Evolutionary conservation across 1,139 yeast genomes (phyloP).

Genomic region (Hansenula sp.): DNA sequence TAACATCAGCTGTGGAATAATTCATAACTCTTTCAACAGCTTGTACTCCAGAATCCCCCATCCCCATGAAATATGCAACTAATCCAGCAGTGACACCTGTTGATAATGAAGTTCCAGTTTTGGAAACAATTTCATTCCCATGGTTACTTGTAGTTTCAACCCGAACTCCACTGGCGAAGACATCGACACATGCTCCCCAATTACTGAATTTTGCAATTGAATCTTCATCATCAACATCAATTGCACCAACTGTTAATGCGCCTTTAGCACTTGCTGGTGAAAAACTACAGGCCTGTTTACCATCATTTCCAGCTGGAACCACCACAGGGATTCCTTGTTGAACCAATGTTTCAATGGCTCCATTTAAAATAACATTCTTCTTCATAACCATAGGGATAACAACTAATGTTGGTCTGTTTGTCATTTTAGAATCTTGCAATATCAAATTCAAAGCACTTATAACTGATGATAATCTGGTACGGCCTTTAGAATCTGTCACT

Average conservation of each 20-base stretch:
- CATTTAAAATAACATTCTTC: constrained; percentile 46
- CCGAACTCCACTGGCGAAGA: constrained; percentile 58
- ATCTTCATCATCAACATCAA: constrained; percentile 38
- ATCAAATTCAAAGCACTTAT: constrained; percentile 42
- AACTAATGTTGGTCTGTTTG: constrained; percentile 48
- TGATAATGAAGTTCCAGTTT: constrained; percentile 78
- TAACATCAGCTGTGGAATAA: constrained; percentile 20
- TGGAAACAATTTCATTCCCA: constrained; percentile 25
- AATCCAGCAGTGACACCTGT: constrained; percentile 74
- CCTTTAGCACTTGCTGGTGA: constrained; percentile 60
- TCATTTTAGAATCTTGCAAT: constrained; percentile 34
- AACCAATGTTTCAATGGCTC: constrained; percentile 58
- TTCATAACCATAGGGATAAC: constrained; percentile 65
- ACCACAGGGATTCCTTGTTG: constrained; percentile 58
- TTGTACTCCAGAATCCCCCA: constrained; percentile 44
- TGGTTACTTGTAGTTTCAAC: constrained; percentile 37
- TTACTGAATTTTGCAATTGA: constrained; percentile 56
- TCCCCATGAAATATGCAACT: constrained; percentile 59
- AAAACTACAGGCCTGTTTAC: constrained; percentile 56
- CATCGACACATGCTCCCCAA: constrained; percentile 63
- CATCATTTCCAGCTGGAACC: constrained; percentile 67
- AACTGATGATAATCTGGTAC: constrained; percentile 46
- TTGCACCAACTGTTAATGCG: constrained; percentile 61
- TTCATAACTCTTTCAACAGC: constrained; percentile 36
- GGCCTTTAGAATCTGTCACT: constrained; percentile 46